These are phyloP conservation scores for Erodium trifolium DNA, from an alignment of 441 rosid species.

Conservation along the genomic window DNA sequence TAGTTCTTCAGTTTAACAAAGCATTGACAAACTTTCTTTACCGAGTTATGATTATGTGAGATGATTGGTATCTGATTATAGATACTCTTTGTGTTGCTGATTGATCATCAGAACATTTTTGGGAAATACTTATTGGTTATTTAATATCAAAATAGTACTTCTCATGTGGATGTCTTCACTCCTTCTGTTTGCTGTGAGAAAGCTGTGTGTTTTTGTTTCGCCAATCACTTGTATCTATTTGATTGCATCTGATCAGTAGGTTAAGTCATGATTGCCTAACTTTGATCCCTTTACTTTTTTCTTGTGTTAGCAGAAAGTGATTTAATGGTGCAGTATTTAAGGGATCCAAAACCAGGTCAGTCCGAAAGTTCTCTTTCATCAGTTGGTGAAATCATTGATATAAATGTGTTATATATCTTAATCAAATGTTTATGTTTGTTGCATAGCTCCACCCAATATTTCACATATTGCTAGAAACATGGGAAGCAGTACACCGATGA, in stretches of 20 bases:
- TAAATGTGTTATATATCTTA: background rate
- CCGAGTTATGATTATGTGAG: background rate
- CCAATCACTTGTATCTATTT: background rate
- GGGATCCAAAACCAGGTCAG: background rate
- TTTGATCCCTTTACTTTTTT: background rate
- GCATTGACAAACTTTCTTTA: background rate
- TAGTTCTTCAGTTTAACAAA: background rate
- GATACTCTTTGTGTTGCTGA: background rate
- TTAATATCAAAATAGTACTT: background rate
- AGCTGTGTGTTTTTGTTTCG: background rate
- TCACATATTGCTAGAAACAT: slow-evolving; percentile 22
- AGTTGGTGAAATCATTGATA: background rate
- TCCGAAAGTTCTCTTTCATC: background rate
- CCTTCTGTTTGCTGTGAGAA: background rate
- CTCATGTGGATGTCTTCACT: background rate
- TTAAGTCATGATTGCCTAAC: background rate
- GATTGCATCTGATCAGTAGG: background rate
- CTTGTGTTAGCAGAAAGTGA: background rate
- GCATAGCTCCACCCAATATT: slow-evolving; percentile 17
- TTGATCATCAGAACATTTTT: background rate
- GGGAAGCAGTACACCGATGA: slow-evolving; percentile 44
- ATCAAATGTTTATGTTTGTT: background rate
- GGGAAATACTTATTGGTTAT: background rate
- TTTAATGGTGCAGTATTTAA: background rate
- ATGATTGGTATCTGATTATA: background rate